Percentiles rank a stretch among this genome's conserved stretches.
Conservation (phyloP, 768 basidiomycete genomes). For the Termitomyces eurrhizus region DNA sequence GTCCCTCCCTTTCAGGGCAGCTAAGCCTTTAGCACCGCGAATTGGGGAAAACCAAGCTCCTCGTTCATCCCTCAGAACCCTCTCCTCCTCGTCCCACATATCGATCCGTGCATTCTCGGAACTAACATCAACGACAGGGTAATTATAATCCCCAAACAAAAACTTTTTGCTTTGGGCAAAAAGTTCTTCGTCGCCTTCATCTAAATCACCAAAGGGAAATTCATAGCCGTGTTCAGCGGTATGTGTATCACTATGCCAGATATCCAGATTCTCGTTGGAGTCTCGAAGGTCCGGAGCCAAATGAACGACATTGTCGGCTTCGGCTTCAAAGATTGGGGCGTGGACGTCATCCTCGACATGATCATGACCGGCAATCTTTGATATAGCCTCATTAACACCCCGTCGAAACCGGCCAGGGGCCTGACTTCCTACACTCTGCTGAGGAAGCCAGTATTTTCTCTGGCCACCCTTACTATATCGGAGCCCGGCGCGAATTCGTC, state of each 20-base stretch:
- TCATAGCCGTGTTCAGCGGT: constrained; percentile 44
- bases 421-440: constrained; percentile 39
- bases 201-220: constrained; percentile 65
- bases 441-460: constrained; percentile 94
- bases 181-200: constrained; percentile 69
- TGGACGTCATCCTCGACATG: constrained; percentile 52
- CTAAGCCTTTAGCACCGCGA: constrained; percentile 41
- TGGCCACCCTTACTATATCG: constrained; percentile 90
- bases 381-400: constrained; percentile 37
- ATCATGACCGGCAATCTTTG: constrained; percentile 35
- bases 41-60: constrained; percentile 68
- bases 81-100: constrained; percentile 86
- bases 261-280: constrained; percentile 34
- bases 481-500: constrained; percentile 86
- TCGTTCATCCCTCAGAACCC: constrained; percentile 71
- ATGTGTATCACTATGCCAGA: constrained; percentile 29
- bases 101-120: constrained; percentile 59
- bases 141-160: constrained; percentile 88
- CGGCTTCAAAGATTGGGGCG: constrained; percentile 67
- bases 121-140: constrained; percentile 86
- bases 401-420: constrained; percentile 37
- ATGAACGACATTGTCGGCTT: constrained; percentile 65
- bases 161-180: constrained; percentile 75
- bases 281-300: constrained; percentile 52
- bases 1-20: constrained; percentile 32